Evolutionary conservation across 1,284 basidiomycete genomes (phyloP), one percentile per base, ranked within the genome.

Genomic region (Cryptococcus amylolentus): DNA sequence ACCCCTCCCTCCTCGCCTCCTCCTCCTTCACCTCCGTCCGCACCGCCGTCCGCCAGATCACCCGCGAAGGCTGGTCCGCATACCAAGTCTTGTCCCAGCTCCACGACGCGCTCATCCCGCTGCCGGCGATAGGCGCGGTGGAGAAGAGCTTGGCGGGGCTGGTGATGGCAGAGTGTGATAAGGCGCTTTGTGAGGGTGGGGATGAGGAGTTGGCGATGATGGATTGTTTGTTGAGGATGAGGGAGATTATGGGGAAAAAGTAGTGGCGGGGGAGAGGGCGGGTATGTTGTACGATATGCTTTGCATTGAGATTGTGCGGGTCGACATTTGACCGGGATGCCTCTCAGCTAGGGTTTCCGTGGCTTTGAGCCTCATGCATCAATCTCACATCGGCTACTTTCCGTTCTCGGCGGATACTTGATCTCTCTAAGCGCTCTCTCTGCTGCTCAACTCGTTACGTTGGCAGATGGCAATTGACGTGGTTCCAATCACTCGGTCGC

Each of bases 191-290:
- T 62, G 95, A 98, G 67, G 96, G 96, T 1, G 94, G 91, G n/a
- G 95, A 98, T 68, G 96, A 99, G 76, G 93, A 97, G 76, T 80
- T 99, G 40, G 97, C 96, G 86, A 84, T 93, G 49, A 79, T 98
- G 20, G 90, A 95, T 68, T 86, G 92, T 51, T 91, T 85, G 40
- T 76, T 97, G 52, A 83, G 85, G 41, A 81, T 96, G 18, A 81
- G 87, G 71, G 91, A 87, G 65, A 85, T 85, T 5, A 75, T 76
- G 68, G 52, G 28, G 26, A 35, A 35, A 20, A 26, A 26, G 42
- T n/a, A 12, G 14, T 12, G 18, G 42, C 20, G 14, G n/a, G 12
- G 3, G 12, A n/a, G 42, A 18, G 9, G 16, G 18, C 18, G 42
- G 42, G 18, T 13, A 20, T 18, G 18, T 18, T 23, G 27, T 18